Evolutionary conservation across 75 land plant species (phyloP), one percentile per base, ranked within the genome.

Genomic region (Picea sitchensis): DNA sequence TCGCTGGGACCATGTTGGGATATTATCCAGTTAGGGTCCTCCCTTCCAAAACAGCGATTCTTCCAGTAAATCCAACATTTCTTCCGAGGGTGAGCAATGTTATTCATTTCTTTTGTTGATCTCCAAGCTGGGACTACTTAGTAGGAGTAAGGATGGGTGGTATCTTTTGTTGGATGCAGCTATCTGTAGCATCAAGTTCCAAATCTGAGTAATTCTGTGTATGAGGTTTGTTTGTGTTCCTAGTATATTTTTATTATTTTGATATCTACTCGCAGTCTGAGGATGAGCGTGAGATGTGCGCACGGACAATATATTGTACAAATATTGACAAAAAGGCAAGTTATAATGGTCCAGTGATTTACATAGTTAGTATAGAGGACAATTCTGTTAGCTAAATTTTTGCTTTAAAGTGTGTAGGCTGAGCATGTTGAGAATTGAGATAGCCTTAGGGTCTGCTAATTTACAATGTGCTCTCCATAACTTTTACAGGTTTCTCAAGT

Each of bases 1-100:
- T 96, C 56, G 84, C 98, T 26, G 99, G 99, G 47, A 96, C 99
- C 15, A 87, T 96, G 93, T 86, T 96, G 78, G 99, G 99, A n/a
- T 96, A 80, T 68, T 96, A 96, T 77, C 99, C 99, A 14, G 98
- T 96, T 6, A 85, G 90, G 78, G 99, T 96, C 58, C 89, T 96
- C 54, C 99, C 98, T 64, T 96, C 99, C 4, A 96, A 96, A 84
- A 95, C 99, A 59, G 99, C 99, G 18, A 96, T 96, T 79, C 91
- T 93, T 8, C 99, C 99, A 62, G 99, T 96, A 59, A 96, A 96
- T 61, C 99, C 99, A 32, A 88, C 92, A 7, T 95, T 92, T 81
- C 83, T 96, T 36, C 99, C 99, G 56, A 82, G 94, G 89, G 99
- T 96, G 79, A 81, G 83, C 59, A 23, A 9, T 73, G 78, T 59